Evolutionary conservation across 768 basidiomycete genomes (phyloP), one percentile per base, ranked within the genome.

Genomic region (Udeniomyces megalosporus): DNA sequence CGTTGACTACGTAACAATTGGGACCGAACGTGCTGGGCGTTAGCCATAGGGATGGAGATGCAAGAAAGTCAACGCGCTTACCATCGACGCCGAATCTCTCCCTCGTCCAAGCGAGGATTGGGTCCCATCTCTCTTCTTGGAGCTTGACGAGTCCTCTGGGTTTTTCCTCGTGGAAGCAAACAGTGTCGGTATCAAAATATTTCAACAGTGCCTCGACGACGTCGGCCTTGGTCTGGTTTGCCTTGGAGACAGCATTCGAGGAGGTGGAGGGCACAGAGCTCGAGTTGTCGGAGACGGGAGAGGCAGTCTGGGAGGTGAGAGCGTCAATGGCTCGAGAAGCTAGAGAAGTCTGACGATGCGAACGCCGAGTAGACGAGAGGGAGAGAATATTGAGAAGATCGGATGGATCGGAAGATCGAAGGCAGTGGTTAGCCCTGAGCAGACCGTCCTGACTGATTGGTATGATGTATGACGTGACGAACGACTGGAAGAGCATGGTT

Each of bases 161-260:
- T 66, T 82, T 77, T 51, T 86, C 80, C 70, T 87, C 80, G 68
- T 87, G 84, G 76, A 92, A 95, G 70, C 87, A 90, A 64, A 95
- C 80, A 1, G 95, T 90, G 72, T 99, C 95, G 2, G 93, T 96
- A 70, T 95, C 88, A 32, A 97, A 75, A 74, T 95, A 97, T 61
- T 82, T 80, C 47, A 95, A 74, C 47, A 97, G 74, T 12, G 82
- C 78, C 28, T 79, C 77, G 35, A 81, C 79, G 22, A 91, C 85
- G 60, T 86, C 79, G 17, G 71, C 69, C 29, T 84, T 78, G 20
- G 80, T 53, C 58, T 52, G 80, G 8, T 42, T 42, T 26, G 72
- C 69, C 42, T 55, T 61, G 14, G 52, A 45, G 24, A 20, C 51
- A 32, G 46, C 35, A 34, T 54, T 45, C 8, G 49, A 35, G 10